Base-by-base conservation (phyloP, 2,329 filamentous ascomycete genomes). In the Podosphaera fusca region DNA sequence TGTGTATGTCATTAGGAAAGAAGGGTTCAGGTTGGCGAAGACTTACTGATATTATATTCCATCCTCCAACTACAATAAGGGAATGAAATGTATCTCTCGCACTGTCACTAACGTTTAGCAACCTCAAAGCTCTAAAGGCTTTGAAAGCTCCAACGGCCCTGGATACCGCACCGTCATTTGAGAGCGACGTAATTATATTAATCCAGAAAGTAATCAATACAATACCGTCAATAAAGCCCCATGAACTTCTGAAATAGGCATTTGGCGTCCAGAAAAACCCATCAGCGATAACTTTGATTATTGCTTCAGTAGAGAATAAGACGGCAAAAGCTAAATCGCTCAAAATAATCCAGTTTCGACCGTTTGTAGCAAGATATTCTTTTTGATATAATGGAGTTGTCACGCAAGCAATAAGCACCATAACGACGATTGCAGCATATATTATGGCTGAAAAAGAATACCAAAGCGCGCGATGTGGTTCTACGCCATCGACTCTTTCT, bases 251-350 rank as follows among this genome's bases (percentile, higher is more conserved):
- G 68, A 95, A 87, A 67, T 95, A 98, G 2, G 94, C 94, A 69
- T 98, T 95, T 0, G 92, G 92, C 0, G 92, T 95, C 80, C 87
- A 96, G 68, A 95, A 85, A 64, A 95, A 85, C 6, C 92, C 92
- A 70, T 98, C 92, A 0, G 92, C 92, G 64, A 98, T 81, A 57
- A 94, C 82, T 69, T 98, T 98, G 71, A 98, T 89, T 4, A 81
- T 65, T 0, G 89, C 87, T 69, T 98, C 92, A 5, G 86, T 67
- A 0, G 84, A 85, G 70, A 98, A 98, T 12, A 98, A 70, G 1
- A 84, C 69, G 1, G 90, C 88, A 67, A 98, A 98, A 5, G 85
- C 83, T 69, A 94, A 75, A 68, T 98, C 92, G 10, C 86, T 86
- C 79, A 87, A 96, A 4, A 94, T 85, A 67, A 95, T 96, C 92